These are phyloP conservation scores for Clarireedia sp. DNA, from an alignment of 2,329 filamentous ascomycete genomes.

Conservation along the genomic window DNA sequence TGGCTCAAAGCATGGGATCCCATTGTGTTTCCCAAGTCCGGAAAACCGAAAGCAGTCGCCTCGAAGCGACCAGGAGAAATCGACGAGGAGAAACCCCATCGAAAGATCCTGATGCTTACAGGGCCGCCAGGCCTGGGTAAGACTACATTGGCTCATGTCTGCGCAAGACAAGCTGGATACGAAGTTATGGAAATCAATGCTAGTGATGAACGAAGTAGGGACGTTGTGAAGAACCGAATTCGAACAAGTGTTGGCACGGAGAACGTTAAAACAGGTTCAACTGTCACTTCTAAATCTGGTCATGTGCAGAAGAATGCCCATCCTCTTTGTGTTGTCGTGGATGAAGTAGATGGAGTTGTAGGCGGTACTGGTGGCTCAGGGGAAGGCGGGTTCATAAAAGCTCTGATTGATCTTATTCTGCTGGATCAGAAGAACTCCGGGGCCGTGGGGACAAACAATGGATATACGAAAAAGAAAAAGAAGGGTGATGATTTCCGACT, in stretches of 20 bases:
- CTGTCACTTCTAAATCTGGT: slow-evolving; percentile 43
- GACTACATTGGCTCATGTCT: slow-evolving; percentile 93
- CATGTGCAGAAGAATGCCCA: slow-evolving; percentile 64
- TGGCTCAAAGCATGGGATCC: slow-evolving; percentile 96
- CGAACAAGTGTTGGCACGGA: slow-evolving; percentile 89
- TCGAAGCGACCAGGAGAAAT: slow-evolving; percentile 36
- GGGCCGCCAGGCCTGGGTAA: slow-evolving; percentile 92
- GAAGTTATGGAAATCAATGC: slow-evolving; percentile 97
- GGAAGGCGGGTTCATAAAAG: slow-evolving; percentile 92
- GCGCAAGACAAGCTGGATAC: slow-evolving; percentile 89
- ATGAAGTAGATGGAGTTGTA: slow-evolving; percentile 94
- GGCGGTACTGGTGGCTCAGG: slow-evolving; percentile 67
- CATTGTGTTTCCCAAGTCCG: slow-evolving; percentile 71
- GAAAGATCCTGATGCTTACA: slow-evolving; percentile 83
- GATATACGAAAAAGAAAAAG: slow-evolving; percentile 41
- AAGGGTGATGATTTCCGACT: slow-evolving; percentile 82
- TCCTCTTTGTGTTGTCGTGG: slow-evolving; percentile 88
- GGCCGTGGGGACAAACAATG: slow-evolving; percentile 27
- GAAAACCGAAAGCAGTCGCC: slow-evolving; percentile 46
- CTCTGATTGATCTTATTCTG: slow-evolving; percentile 81
- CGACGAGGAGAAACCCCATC: slow-evolving; percentile 67
- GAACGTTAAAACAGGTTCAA: slow-evolving; percentile 69
- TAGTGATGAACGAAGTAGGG: slow-evolving; percentile 83
- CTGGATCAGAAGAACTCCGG: slow-evolving; percentile 74
- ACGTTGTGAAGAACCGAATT: slow-evolving; percentile 87